Conservation (phyloP, 805 yeast species). For the Yarrowia hollandica region DNA sequence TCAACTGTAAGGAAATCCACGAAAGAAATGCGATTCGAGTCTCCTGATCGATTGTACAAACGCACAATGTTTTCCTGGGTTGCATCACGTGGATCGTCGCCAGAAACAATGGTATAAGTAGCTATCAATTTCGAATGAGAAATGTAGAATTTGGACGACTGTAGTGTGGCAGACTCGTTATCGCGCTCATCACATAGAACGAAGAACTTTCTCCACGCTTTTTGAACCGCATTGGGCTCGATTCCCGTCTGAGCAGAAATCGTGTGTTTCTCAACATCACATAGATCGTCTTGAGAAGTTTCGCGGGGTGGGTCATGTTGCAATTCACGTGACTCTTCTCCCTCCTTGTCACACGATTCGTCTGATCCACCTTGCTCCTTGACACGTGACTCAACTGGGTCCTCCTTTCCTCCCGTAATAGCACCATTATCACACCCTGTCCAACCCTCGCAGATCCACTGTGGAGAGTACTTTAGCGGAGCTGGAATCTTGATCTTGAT, state of each 20-base stretch:
- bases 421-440: not conserved
- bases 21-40: not conserved
- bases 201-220: conserved; percentile 2
- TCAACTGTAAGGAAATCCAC: conserved; percentile 7
- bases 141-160: not conserved
- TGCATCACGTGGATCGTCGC: not conserved
- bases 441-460: conserved; percentile 34
- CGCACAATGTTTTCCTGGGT: not conserved
- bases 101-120: not conserved
- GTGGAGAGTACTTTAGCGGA: conserved; percentile 37
- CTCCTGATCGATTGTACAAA: not conserved
- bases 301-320: not conserved
- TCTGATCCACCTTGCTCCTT: no score
- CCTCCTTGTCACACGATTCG: no score
- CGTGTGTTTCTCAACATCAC: not conserved
- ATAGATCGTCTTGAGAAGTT: not conserved
- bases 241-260: not conserved
- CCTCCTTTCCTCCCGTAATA: not conserved
- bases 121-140: not conserved
- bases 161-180: no score
- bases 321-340: not conserved
- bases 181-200: not conserved
- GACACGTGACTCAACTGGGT: not conserved
- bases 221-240: conserved; percentile 9
- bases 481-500: conserved; percentile 38